Evolutionary conservation across 306 rosid genomes (phyloP).

Genomic region (Medicago ruthenica): DNA sequence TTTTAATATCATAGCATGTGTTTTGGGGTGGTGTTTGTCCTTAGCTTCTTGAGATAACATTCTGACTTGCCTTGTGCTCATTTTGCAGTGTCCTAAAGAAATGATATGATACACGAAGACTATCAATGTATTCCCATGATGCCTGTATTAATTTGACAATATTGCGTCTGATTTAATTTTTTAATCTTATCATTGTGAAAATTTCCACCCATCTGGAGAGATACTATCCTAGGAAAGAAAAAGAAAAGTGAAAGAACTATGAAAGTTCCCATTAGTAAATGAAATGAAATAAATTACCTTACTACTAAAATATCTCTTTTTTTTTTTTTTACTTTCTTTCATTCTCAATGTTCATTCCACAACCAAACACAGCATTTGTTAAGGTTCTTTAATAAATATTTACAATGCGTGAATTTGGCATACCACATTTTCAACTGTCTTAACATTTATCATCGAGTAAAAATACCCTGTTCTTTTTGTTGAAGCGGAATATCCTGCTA

Average conservation of each 20-base stretch:
- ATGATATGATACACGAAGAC: slow-evolving; percentile 52
- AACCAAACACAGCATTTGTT: too few relatives aligned
- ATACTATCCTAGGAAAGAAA: neutral
- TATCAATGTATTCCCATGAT: slow-evolving; percentile 29
- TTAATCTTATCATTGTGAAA: slow-evolving; percentile 34
- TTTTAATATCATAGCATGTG: slow-evolving; percentile 13
- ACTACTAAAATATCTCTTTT: too few relatives aligned
- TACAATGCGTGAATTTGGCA: too few relatives aligned
- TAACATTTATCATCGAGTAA: too few relatives aligned
- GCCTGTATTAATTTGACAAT: slow-evolving; percentile 36
- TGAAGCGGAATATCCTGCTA: too few relatives aligned
- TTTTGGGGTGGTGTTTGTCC: neutral
- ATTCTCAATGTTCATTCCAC: too few relatives aligned
- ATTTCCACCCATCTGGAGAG: slow-evolving; percentile 28
- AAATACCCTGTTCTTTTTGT: too few relatives aligned
- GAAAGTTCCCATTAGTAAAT: neutral
- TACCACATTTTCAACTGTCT: too few relatives aligned
- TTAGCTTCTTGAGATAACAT: slow-evolving; percentile 31
- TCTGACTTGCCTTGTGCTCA: slow-evolving; percentile 34
- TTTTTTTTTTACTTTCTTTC: too few relatives aligned
- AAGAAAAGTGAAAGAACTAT: too few relatives aligned
- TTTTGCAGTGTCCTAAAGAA: slow-evolving; percentile 88
- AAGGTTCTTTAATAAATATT: too few relatives aligned
- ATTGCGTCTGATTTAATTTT: slow-evolving; percentile 38
- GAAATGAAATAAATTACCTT: neutral